These are phyloP conservation scores for Nannizzia gypsea DNA, from an alignment of 2,329 filamentous ascomycete species.

Conservation along the genomic window DNA sequence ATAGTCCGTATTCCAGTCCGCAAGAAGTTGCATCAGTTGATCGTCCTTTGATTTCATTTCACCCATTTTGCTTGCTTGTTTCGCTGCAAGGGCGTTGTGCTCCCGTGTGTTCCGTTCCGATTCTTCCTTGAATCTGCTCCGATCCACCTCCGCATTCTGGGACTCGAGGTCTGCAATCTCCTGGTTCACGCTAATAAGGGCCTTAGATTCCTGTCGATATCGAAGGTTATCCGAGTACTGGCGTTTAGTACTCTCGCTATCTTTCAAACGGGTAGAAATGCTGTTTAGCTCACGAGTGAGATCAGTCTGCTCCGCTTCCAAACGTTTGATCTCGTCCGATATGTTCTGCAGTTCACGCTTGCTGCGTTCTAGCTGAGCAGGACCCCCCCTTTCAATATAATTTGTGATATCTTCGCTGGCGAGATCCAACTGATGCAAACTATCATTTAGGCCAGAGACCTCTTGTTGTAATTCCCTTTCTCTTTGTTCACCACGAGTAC, in stretches of 20 bases:
- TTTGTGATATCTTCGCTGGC: slow-evolving; percentile 65
- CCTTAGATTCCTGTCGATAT: slow-evolving; percentile 62
- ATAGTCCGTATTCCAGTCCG: slow-evolving; percentile 79
- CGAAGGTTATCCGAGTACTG: slow-evolving; percentile 82
- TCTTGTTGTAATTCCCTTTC: slow-evolving; percentile 62
- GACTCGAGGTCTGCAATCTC: slow-evolving; percentile 66
- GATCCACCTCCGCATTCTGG: slow-evolving; percentile 73
- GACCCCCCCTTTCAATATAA: slow-evolving; percentile 66
- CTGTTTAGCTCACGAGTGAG: slow-evolving; percentile 63
- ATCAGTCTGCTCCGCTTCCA: slow-evolving; percentile 56
- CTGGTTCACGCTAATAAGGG: slow-evolving; percentile 52
- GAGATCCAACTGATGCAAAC: slow-evolving; percentile 62
- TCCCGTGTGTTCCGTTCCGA: slow-evolving; percentile 55
- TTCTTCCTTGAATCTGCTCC: slow-evolving; percentile 59
- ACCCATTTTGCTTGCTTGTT: slow-evolving; percentile 63
- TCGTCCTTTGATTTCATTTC: slow-evolving; percentile 75
- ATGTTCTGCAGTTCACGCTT: slow-evolving; percentile 57
- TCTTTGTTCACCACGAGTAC: slow-evolving; percentile 56
- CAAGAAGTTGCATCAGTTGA: slow-evolving; percentile 58
- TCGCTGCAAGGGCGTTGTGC: slow-evolving; percentile 57
- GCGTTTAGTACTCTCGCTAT: slow-evolving; percentile 70
- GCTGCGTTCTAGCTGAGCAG: slow-evolving; percentile 56
- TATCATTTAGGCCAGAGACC: slow-evolving; percentile 59
- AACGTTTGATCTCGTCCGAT: slow-evolving; percentile 51
- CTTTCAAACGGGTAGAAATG: slow-evolving; percentile 63